Evolutionary conservation across 2,329 filamentous ascomycete species (phyloP).

Genomic region (Dendrostoma leiphaemia): DNA sequence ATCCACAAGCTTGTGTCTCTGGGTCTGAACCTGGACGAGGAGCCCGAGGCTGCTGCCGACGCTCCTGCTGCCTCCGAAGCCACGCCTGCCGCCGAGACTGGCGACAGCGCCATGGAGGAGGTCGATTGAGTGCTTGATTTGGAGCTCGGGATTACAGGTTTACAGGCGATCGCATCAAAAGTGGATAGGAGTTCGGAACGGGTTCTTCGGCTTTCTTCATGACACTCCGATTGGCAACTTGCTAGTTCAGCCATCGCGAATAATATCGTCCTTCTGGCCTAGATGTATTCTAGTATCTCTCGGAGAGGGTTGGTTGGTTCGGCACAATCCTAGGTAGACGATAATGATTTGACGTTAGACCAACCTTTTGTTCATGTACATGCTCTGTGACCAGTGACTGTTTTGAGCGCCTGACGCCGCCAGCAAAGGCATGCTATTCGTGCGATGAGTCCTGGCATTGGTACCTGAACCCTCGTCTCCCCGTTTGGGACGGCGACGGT

Average conservation of each 20-base stretch:
- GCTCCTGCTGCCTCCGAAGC: constrained; percentile 58
- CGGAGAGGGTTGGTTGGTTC: constrained; percentile 8
- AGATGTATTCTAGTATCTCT: constrained; percentile 18
- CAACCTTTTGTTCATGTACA: background rate
- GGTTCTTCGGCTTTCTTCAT: constrained; percentile 26
- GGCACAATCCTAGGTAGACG: constrained; percentile 17
- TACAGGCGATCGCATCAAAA: constrained; percentile 35
- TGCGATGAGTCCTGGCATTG: too few relatives aligned
- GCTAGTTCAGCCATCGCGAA: constrained; percentile 2
- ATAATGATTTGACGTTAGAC: constrained; percentile 19
- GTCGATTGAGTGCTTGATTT: constrained; percentile 71
- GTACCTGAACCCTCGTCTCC: too few relatives aligned
- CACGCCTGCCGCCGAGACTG: constrained; percentile 56
- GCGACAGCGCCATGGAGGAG: constrained; percentile 99
- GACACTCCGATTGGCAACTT: constrained; percentile 26
- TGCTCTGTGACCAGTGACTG: background rate
- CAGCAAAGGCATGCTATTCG: too few relatives aligned
- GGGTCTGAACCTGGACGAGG: constrained; percentile 95
- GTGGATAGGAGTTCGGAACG: constrained; percentile 39
- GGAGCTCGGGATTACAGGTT: constrained; percentile 14
- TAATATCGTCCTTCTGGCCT: constrained; percentile 17
- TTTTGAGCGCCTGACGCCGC: too few relatives aligned
- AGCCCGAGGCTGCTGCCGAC: constrained; percentile 70
- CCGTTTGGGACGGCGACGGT: too few relatives aligned
- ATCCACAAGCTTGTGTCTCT: constrained; percentile 99